These are phyloP conservation scores for Selenicereus undatus DNA, from an alignment of 148 eudicot genomes.

Conservation along the genomic window DNA sequence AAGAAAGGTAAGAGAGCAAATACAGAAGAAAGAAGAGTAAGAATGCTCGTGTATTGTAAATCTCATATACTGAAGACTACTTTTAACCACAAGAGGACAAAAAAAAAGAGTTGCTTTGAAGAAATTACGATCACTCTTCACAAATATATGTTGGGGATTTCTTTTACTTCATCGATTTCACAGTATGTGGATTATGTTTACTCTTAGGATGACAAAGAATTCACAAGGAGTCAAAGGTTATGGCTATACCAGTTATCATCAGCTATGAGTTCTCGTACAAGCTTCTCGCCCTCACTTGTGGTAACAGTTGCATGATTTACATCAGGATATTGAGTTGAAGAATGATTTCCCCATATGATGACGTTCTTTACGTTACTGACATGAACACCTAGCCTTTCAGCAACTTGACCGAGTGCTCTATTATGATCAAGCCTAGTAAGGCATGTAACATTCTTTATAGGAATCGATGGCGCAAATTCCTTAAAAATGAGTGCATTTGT, in stretches of 20 bases:
- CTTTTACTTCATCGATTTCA: not conserved
- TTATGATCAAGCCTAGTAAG: constrained; percentile 89
- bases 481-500: constrained; percentile 74
- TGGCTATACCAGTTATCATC: constrained; percentile 47
- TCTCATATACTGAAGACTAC: not conserved
- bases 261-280: constrained; percentile 48
- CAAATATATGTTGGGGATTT: too few species aligned
- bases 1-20: too few species aligned
- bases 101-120: not conserved
- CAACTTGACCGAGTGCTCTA: constrained; percentile 70
- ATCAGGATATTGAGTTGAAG: constrained; percentile 71
- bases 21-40: not conserved
- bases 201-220: not conserved
- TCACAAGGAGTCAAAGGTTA: not conserved
- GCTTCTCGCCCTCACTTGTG: constrained; percentile 32
- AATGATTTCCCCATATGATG: constrained; percentile 80
- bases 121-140: too few species aligned
- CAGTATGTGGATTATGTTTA: not conserved
- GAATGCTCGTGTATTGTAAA: not conserved
- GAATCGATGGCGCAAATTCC: constrained; percentile 70
- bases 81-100: too few species aligned
- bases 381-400: constrained; percentile 54
- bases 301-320: constrained; percentile 60
- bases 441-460: constrained; percentile 70
- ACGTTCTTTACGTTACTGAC: constrained; percentile 72